Evolutionary conservation across 306 rosid species (phyloP).

Genomic region (Prinsepia uniflora): DNA sequence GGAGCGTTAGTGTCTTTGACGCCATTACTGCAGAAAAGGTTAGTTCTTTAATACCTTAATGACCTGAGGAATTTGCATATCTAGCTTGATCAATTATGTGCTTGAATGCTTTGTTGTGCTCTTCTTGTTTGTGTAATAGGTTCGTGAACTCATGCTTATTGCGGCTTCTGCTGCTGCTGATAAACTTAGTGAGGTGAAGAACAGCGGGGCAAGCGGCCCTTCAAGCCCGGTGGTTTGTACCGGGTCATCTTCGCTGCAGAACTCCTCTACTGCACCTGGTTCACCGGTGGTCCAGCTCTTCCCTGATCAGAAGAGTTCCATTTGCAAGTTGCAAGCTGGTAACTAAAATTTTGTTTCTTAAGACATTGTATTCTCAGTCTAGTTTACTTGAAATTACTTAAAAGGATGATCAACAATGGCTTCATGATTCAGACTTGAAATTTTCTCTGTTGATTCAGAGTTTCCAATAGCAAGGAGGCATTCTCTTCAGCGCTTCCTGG

Average conservation of each 20-base stretch:
- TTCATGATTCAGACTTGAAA: not conserved
- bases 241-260: constrained; percentile 39
- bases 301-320: constrained; percentile 50
- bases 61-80: not conserved
- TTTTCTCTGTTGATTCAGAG: constrained; percentile 40
- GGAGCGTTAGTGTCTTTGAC: constrained; percentile 52
- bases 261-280: constrained; percentile 37
- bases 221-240: constrained; percentile 35
- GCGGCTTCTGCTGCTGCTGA: constrained; percentile 40
- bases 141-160: constrained; percentile 47
- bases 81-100: not conserved
- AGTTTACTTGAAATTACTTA: not conserved
- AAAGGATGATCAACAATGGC: not conserved
- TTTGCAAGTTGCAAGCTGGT: constrained; percentile 60
- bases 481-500: constrained; percentile 73
- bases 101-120: not conserved
- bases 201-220: constrained; percentile 33
- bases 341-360: constrained; percentile 7
- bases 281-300: constrained; percentile 40
- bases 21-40: constrained; percentile 67
- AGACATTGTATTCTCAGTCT: not conserved
- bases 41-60: not conserved
- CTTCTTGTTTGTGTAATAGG: constrained; percentile 28
- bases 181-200: constrained; percentile 45
- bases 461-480: constrained; percentile 75